phyloP scores from a whole-genome alignment of 106 monocot genomes.

The Dendrobium chrysotoxum region DNA sequence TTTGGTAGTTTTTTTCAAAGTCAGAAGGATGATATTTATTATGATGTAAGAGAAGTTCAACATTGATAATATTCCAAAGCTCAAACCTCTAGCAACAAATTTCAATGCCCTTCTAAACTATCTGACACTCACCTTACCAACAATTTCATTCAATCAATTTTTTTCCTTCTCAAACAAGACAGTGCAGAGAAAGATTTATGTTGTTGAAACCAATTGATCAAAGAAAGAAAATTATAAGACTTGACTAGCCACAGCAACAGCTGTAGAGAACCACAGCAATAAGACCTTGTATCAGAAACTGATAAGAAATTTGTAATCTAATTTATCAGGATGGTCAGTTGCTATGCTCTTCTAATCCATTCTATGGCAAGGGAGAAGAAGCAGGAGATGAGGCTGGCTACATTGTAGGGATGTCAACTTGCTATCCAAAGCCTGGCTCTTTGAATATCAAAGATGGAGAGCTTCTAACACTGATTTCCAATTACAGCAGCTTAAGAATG shows the following conservation, averaged over 20 bases:
- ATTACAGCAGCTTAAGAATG: slow-evolving; percentile 38
- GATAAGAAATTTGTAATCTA: background rate
- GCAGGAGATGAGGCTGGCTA: slow-evolving; percentile 57
- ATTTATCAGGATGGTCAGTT: slow-evolving; percentile 32
- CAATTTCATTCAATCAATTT: background rate
- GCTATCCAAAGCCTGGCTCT: slow-evolving; percentile 47
- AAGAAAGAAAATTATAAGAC: background rate
- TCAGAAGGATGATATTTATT: background rate
- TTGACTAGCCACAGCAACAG: background rate
- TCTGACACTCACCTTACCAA: background rate
- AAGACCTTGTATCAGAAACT: background rate
- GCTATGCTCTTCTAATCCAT: slow-evolving; percentile 35
- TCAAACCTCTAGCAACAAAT: too few species aligned
- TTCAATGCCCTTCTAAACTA: too few species aligned
- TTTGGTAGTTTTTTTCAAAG: background rate
- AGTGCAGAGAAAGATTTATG: too few species aligned
- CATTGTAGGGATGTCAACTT: slow-evolving; percentile 58
- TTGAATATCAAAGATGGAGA: slow-evolving; percentile 32
- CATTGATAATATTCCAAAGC: too few species aligned
- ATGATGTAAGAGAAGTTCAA: too few species aligned
- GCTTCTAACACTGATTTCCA: slow-evolving; percentile 41
- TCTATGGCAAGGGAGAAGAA: slow-evolving; percentile 37
- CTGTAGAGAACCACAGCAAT: background rate
- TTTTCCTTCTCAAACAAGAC: too few species aligned
- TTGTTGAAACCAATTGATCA: background rate